phyloP scores from a whole-genome alignment of 1,284 basidiomycete species.

The Leucoagaricus sp. region DNA sequence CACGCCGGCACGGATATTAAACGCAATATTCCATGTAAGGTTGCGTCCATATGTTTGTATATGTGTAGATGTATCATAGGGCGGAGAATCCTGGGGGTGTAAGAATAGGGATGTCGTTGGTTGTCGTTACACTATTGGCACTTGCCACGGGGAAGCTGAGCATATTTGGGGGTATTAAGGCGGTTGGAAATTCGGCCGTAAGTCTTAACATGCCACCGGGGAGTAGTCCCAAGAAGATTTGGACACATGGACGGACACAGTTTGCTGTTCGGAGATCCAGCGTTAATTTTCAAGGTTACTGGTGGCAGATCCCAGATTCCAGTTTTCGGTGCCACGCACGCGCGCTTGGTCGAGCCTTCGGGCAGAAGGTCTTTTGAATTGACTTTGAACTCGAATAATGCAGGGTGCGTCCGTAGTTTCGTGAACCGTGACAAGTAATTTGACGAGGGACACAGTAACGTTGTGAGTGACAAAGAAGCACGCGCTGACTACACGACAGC shows the following conservation, averaged over 20 bases:
- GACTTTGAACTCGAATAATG: conserved; percentile 10
- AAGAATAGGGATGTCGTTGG: not conserved
- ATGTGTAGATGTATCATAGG: conserved; percentile 10
- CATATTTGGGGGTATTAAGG: conserved; percentile 3
- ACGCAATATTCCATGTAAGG: conserved; percentile 9
- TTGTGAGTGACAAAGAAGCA: conserved; percentile 2
- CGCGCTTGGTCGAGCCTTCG: conserved; percentile 10
- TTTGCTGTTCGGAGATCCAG: conserved; percentile 10
- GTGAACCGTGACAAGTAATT: conserved; percentile 6
- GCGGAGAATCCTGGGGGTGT: conserved; percentile 7
- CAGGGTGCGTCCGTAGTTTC: conserved; percentile 6
- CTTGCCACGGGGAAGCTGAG: conserved; percentile 5
- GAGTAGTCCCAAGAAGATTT: not conserved
- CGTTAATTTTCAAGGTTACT: not conserved
- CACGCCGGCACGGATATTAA: conserved; percentile 15
- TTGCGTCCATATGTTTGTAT: conserved; percentile 11
- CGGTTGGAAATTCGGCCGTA: conserved; percentile 6
- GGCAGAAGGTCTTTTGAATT: conserved; percentile 12
- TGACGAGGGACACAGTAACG: not conserved
- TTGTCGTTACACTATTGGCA: conserved; percentile 5
- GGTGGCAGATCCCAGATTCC: conserved; percentile 13
- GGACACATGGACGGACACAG: not conserved
- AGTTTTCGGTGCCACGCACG: conserved; percentile 5
- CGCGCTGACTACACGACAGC: not conserved
- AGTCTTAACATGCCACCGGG: not conserved